Evolutionary conservation across 371 early-diverging fungal genomes (phyloP).

Genomic region (Rhizopus delemar): DNA sequence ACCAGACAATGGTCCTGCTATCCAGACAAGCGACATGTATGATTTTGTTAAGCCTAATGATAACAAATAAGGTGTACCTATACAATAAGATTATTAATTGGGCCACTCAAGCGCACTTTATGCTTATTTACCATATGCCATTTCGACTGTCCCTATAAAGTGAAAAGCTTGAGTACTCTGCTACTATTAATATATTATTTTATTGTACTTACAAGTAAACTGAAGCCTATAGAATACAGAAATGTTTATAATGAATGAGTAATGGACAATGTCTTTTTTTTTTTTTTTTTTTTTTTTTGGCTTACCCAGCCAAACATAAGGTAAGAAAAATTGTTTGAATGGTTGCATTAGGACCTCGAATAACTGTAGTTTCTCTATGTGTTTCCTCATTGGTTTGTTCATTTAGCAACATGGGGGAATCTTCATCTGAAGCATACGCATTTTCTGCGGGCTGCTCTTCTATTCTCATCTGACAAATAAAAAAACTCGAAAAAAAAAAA

Average conservation of each 20-base stretch:
- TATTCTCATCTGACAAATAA: background rate
- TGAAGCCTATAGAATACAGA: slow-evolving; percentile 31
- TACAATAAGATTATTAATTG: background rate
- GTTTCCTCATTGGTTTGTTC: background rate
- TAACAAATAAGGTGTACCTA: slow-evolving; percentile 88
- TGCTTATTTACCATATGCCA: slow-evolving; percentile 55
- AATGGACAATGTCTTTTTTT: too few relatives aligned
- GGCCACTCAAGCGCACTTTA: background rate
- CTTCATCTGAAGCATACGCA: slow-evolving; percentile 4
- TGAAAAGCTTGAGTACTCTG: slow-evolving; percentile 2
- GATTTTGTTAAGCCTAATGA: slow-evolving; percentile 85
- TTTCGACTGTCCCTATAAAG: slow-evolving; percentile 66
- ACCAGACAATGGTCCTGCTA: slow-evolving; percentile 95
- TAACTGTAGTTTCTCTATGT: slow-evolving; percentile 21
- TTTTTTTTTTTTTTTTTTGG: background rate
- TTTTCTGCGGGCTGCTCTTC: background rate
- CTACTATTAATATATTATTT: background rate
- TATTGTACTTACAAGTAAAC: slow-evolving; percentile 43
- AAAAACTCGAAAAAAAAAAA: background rate
- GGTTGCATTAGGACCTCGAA: slow-evolving; percentile 42
- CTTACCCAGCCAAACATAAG: slow-evolving; percentile 34
- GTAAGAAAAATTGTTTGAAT: slow-evolving; percentile 45
- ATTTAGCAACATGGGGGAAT: slow-evolving; percentile 3
- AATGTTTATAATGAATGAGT: background rate
- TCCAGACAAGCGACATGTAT: slow-evolving; percentile 90